Percentiles rank a stretch among this genome's conserved stretches.
phyloP scores from a whole-genome alignment of 2,329 filamentous ascomycete species.

The Geoglossum cookeanum region DNA sequence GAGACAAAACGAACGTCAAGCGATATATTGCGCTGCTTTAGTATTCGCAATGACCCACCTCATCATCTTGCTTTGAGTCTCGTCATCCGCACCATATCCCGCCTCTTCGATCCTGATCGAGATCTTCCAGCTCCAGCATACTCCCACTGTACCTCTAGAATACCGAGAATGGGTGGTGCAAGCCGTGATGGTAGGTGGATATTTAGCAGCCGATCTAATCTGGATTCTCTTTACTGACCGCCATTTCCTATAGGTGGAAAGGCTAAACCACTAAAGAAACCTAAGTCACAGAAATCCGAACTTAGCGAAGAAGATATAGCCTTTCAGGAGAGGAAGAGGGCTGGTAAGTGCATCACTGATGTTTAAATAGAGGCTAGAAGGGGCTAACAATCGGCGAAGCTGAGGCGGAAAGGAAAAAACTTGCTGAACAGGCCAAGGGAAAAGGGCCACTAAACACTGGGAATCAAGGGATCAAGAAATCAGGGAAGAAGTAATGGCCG shows the following conservation, averaged over 20 bases:
- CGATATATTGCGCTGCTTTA: background rate
- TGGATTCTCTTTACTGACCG: slow-evolving; percentile 5
- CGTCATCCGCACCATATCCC: background rate
- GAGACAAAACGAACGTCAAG: background rate
- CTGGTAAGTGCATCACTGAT: slow-evolving; percentile 38
- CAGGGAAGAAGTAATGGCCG: slow-evolving; percentile 56
- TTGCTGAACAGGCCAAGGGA: slow-evolving; percentile 64
- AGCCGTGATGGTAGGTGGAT: slow-evolving; percentile 3
- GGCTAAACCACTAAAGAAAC: slow-evolving; percentile 67
- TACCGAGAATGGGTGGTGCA: slow-evolving; percentile 3
- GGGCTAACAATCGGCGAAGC: slow-evolving; percentile 27
- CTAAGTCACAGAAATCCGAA: slow-evolving; percentile 71
- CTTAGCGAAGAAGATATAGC: slow-evolving; percentile 75
- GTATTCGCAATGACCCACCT: background rate
- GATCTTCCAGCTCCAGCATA: background rate
- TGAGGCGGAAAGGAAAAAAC: slow-evolving; percentile 67
- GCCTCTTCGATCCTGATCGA: background rate
- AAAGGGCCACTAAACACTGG: slow-evolving; percentile 80
- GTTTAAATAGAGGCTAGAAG: background rate
- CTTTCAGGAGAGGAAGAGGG: slow-evolving; percentile 64
- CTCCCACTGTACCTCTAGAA: background rate
- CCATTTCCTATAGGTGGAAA: slow-evolving; percentile 44
- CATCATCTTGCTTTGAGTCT: background rate
- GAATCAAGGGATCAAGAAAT: slow-evolving; percentile 89
- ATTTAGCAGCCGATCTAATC: background rate